Evolutionary conservation across 116 monocot species (phyloP), one percentile per base, ranked within the genome.

Genomic region (Papilionanthe hybrid): DNA sequence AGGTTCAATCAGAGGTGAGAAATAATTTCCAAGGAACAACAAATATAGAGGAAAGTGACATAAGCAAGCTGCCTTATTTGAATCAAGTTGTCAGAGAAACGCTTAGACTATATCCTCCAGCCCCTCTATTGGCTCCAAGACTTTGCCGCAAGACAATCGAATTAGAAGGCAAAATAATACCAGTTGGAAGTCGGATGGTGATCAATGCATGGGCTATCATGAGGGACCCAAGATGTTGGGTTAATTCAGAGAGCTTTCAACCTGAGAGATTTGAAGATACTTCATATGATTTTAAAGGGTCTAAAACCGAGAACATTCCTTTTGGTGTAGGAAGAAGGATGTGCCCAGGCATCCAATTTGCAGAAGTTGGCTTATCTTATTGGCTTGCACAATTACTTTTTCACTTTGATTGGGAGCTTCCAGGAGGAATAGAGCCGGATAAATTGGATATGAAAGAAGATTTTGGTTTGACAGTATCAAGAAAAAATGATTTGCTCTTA

Each of bases 161-260:
- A 41, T 7, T 78, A 18, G 37, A 56, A 7, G 86, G 82, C 20
- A 82, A 82, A 55, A 56, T 32, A 37, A 77, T 86, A 25, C 79
- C 86, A 1, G 55, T 43, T 1, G 71, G 71, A 32, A 71, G 79
- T 4, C 55, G 78, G 43, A 66, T 86, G 3, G 37, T 82, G 32
- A 32, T 32, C 32, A 32, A 32, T 32, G 32, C 32, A 32, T 32
- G 32, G 32, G 32, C 32, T 3, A 32, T 32, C 32, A 32, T 32
- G 32, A 32, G 32, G 32, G 32, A 32, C 2, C 32, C 32, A 3
- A 32, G 32, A 32, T 32, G 32, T 32, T 32, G 32, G 32, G 32
- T 2, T 32, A 32, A 32, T 32, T 32, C 32, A 32, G 32, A 32
- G 32, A 32, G 32, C 32, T 32, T 32, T 32, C 32, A 32, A 32